Evolutionary conservation across 2,329 filamentous ascomycete genomes (phyloP).

Genomic region (Fusarium illudens): DNA sequence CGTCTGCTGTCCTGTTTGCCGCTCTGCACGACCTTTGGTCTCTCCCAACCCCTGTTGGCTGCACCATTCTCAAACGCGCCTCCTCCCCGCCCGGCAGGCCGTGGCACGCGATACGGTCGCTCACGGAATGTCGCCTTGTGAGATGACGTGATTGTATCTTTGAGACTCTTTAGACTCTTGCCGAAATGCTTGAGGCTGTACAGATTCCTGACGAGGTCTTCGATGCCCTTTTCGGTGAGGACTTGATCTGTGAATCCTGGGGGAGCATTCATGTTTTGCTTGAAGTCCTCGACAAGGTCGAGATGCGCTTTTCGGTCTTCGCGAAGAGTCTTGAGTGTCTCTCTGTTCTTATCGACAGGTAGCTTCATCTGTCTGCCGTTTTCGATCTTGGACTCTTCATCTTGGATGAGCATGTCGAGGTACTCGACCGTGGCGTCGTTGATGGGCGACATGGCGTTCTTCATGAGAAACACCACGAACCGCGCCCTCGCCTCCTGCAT

Average conservation of each 20-base stretch:
- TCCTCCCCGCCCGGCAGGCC: neutral
- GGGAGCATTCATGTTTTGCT: conserved; percentile 11
- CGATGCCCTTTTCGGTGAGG: conserved; percentile 7
- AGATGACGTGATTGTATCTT: neutral
- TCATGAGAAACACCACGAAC: conserved; percentile 1
- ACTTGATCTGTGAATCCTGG: neutral
- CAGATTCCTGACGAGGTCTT: neutral
- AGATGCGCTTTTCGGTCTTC: conserved; percentile 3
- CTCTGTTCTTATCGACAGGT: neutral
- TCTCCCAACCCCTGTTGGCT: neutral
- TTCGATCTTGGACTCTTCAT: conserved; percentile 3
- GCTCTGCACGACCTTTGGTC: neutral
- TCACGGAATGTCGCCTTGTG: neutral
- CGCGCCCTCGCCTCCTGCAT: conserved; percentile 2
- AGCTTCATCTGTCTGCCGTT: neutral
- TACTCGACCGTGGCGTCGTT: conserved; percentile 8
- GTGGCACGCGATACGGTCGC: neutral
- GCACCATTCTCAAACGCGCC: neutral
- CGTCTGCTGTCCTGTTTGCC: neutral
- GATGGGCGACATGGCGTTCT: neutral
- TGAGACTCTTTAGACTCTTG: conserved; percentile 2
- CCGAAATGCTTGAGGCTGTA: conserved; percentile 27
- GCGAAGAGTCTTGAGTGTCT: neutral
- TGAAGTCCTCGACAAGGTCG: conserved; percentile 18
- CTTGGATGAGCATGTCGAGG: conserved; percentile 9